These are phyloP conservation scores for Eleusine coracana DNA, from an alignment of 176 grass and related monocot genomes.

Conservation along the genomic window DNA sequence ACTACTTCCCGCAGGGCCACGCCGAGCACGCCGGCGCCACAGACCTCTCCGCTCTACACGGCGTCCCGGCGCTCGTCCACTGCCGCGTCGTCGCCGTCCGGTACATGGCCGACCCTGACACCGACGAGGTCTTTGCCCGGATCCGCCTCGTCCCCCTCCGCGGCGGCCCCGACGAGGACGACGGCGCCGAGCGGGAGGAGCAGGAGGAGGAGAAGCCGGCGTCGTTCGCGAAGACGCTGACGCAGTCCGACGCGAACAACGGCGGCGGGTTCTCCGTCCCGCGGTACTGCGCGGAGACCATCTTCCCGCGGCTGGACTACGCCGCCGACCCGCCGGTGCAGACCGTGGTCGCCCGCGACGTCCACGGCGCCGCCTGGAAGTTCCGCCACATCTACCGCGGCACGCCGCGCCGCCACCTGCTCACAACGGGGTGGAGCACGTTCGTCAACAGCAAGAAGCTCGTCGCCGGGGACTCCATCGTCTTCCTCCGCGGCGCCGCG, in stretches of 20 bases:
- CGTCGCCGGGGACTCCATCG: slow-evolving; percentile 83
- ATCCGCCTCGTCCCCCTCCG: slow-evolving; percentile 59
- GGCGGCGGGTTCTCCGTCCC: slow-evolving; percentile 96
- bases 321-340: slow-evolving; percentile 78
- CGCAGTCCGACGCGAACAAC: slow-evolving; percentile 96
- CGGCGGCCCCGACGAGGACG: slow-evolving; percentile 3
- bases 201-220: slow-evolving; percentile 64
- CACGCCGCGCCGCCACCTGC: slow-evolving; percentile 83
- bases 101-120: slow-evolving; percentile 84
- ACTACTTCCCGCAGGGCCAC: slow-evolving; percentile 98
- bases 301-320: slow-evolving; percentile 94
- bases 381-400: slow-evolving; percentile 97
- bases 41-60: slow-evolving; percentile 27
- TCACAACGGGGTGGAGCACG: slow-evolving; percentile 94
- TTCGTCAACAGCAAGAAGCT: slow-evolving; percentile 98
- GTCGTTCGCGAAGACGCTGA: slow-evolving; percentile 98
- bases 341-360: slow-evolving; percentile 86
- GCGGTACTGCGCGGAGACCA: slow-evolving; percentile 89
- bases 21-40: slow-evolving; percentile 72
- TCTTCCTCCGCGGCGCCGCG: slow-evolving; percentile 72
- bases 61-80: slow-evolving; percentile 57
- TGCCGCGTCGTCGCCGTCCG: slow-evolving; percentile 68
- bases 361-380: slow-evolving; percentile 81
- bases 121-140: slow-evolving; percentile 87
- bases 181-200: slow-evolving; percentile 32